Percentiles rank a stretch among this genome's conserved stretches.
Conservation (phyloP, 2,329 filamentous ascomycete species). For the Rhinocladiella mackenziei region DNA sequence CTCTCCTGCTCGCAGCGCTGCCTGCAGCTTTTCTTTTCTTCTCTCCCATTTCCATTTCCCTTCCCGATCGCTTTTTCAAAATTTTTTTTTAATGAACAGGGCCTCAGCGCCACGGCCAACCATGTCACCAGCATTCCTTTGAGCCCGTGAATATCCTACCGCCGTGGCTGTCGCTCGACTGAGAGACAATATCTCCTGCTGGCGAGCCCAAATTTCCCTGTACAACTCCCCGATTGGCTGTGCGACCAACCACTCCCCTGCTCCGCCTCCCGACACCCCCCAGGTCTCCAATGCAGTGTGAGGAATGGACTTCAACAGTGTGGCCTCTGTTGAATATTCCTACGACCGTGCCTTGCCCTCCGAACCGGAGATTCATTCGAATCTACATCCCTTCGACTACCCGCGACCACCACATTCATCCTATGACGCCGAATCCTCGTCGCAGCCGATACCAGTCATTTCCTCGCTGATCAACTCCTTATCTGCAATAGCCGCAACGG, state of each 20-base stretch:
- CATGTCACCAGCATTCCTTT: no score
- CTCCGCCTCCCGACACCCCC: conserved; percentile 8
- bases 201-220: conserved; percentile 17
- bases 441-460: conserved; percentile 41
- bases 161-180: conserved; percentile 1
- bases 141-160: no score
- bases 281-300: conserved; percentile 9
- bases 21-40: neutral
- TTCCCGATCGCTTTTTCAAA: neutral
- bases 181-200: neutral
- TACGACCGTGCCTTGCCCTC: conserved; percentile 5
- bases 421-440: conserved; percentile 9
- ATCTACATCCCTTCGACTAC: conserved; percentile 4
- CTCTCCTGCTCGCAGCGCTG: no score
- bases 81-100: neutral
- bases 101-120: neutral
- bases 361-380: conserved; percentile 3
- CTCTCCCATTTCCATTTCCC: neutral
- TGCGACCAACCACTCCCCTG: conserved; percentile 3
- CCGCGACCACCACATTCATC: conserved; percentile 1
- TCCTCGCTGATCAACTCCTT: conserved; percentile 60
- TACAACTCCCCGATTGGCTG: conserved; percentile 13
- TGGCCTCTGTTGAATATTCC: conserved; percentile 11
- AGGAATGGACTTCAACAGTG: conserved; percentile 21
- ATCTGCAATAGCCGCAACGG: conserved; percentile 54